Base-by-base conservation (phyloP, 169 alveolate genomes). In the Plasmodium berghei region DNA sequence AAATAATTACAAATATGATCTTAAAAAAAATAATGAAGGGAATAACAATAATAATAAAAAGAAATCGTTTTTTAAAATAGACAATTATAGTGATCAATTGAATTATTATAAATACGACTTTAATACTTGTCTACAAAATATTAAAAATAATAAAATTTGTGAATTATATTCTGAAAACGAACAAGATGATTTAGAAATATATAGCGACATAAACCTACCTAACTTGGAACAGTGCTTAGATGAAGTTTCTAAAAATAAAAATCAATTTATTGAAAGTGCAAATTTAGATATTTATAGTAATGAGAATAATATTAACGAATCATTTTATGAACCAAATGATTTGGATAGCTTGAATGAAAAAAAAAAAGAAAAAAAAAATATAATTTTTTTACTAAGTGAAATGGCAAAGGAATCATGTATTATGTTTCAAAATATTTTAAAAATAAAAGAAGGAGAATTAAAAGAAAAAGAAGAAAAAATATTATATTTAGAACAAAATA, bases 371-470 rank as follows among this genome's bases (percentile, higher is more conserved):
- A 2, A 26, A 22, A 4, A 55, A 48, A 46, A 63, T 24, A 62
- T 61, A 56, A 28, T 48, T 9, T 14, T 20, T 0, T 1, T 20
- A 9, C 18, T 75, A 24, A 75, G 66, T 14, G 22, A 12, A 1
- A 75, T 75, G 74, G 88, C 88, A 14, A 66, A 49, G 52, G 88
- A 75, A 42, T 75, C 88, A 2, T 75, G 88, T 20, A 9, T 20
- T 14, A 75, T 75, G 54, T 75, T 75, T 34, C 88, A 75, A 63
- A 56, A 55, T 4, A 24, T 56, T 46, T 16, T 75, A 18, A 26
- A 54, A 22, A 22, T 63, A 54, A 75, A 75, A 22, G 88, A 75
- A 49, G 49, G 45, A 14, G 88, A 75, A 14, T 42, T 75, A 62
- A 75, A 10, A n/a, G 75, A 75, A 26, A 62, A 54, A 20, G 64